Conservation (phyloP, 2,329 filamentous ascomycete species). For the Cylindrodendrum hubeiense region DNA sequence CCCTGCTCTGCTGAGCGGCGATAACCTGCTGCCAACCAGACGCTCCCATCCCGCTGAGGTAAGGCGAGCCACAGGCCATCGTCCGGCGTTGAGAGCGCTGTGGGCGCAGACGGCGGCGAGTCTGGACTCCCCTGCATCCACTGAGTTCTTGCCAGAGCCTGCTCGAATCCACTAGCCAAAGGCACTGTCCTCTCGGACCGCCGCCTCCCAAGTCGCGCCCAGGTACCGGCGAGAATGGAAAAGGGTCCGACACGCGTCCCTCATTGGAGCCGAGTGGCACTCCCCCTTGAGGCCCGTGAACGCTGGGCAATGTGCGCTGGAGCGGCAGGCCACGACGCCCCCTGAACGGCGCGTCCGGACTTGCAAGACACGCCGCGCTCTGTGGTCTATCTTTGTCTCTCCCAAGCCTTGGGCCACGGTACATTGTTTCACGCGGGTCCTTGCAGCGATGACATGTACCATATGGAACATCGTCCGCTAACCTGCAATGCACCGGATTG, state of each 20-base stretch:
- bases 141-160: neutral
- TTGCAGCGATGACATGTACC: neutral
- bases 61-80: neutral
- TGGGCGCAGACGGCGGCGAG: neutral
- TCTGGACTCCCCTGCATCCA: neutral
- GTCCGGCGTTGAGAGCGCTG: neutral
- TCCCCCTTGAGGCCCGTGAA: constrained; percentile 20
- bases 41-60: neutral
- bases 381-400: constrained; percentile 21
- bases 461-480: too few species aligned
- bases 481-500: neutral
- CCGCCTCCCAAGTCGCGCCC: neutral
- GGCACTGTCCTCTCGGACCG: neutral
- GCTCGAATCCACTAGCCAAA: neutral
- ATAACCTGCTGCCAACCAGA: neutral
- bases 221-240: constrained; percentile 17
- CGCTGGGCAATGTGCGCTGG: constrained; percentile 26
- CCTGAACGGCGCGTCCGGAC: constrained; percentile 46
- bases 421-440: neutral
- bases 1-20: constrained; percentile 15
- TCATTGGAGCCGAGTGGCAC: neutral
- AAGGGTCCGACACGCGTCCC: constrained; percentile 24
- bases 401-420: neutral
- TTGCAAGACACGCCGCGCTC: constrained; percentile 28
- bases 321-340: constrained; percentile 29